Percentiles rank a stretch among this genome's conserved stretches.
Evolutionary conservation across 169 alveolate species (phyloP).

Genomic region (Cystoisospora suis): DNA sequence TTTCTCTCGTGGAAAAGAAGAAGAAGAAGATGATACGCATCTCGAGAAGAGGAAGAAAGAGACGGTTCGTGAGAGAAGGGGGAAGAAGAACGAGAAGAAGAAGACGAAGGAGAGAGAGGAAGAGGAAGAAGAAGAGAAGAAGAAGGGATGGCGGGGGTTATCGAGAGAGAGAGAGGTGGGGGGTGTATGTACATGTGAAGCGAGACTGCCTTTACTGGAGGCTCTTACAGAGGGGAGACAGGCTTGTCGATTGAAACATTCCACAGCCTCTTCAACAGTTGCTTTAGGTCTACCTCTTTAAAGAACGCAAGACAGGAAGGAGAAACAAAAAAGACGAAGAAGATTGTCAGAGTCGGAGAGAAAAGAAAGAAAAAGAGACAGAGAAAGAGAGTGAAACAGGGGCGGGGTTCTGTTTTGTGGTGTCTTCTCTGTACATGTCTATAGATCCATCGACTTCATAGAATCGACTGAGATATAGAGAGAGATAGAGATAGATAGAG

Average conservation of each 20-base stretch:
- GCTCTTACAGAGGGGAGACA: slow-evolving; percentile 73
- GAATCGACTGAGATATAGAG: too few relatives aligned
- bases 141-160: background rate
- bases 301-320: background rate
- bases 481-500: too few relatives aligned
- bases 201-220: slow-evolving; percentile 69
- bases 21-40: background rate
- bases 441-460: background rate
- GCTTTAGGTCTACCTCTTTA: slow-evolving; percentile 75
- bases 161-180: background rate
- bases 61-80: background rate
- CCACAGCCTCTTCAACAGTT: slow-evolving; percentile 75
- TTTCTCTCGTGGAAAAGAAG: background rate
- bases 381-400: background rate
- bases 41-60: background rate
- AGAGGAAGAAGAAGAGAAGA: background rate
- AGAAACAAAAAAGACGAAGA: background rate
- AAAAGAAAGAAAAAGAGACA: background rate
- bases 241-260: slow-evolving; percentile 73
- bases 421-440: background rate
- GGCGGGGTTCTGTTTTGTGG: too few relatives aligned
- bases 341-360: background rate
- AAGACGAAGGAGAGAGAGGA: background rate
- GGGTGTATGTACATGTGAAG: slow-evolving; percentile 38
- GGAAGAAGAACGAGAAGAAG: background rate